Evolutionary conservation across 2,329 filamentous ascomycete species (phyloP), one percentile per base, ranked within the genome.

Genomic region (Colletotrichum magnum): DNA sequence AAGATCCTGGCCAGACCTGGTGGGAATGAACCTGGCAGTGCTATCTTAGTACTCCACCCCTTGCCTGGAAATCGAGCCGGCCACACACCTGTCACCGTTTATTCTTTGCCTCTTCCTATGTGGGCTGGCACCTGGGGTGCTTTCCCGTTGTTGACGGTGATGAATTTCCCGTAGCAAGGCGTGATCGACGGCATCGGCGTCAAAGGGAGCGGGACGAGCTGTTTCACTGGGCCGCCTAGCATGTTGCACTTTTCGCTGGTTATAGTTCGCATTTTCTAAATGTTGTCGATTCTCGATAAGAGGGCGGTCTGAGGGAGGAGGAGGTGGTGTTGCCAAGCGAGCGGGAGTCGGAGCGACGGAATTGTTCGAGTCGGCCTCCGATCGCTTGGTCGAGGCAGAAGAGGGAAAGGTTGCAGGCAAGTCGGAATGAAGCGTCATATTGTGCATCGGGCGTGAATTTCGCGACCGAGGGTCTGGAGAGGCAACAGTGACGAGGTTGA

Each of bases 1-100:
- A 26, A 98, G 85, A 80, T 99, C 96, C 80, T 97, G 94, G 6
- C 95, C 96, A 72, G 95, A 92, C 50, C 96, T 90, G 75, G 96
- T 97, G 32, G 96, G 96, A 74, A 99, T 98, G 79, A 99, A 99
- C 75, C 96, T 97, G 77, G 58, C 53, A 26, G 52, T 28, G 6
- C 43, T 18, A 53, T 51, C 10, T 57, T 45, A 58, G 52, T 41
- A 24, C 41, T 2, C 10, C 5, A 39, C 24, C 18, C n/a, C 4
- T 16, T 15, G 4, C 15, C 10, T 15, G 4, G 10, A 10, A 10
- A 43, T 24, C 9, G 18, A 12, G 26, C 21, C 26, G 18, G 36
- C 28, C 26, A 61, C 84, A 75, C 72, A 93, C 91, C 88, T 85
- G 73, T 90, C 88, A 61, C 85, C 88, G 71, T 89, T 88, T 72